Percentiles rank a stretch among this genome's conserved stretches.
Conservation (phyloP, 2,329 filamentous ascomycete species). For the Colletotrichum sp. region DNA sequence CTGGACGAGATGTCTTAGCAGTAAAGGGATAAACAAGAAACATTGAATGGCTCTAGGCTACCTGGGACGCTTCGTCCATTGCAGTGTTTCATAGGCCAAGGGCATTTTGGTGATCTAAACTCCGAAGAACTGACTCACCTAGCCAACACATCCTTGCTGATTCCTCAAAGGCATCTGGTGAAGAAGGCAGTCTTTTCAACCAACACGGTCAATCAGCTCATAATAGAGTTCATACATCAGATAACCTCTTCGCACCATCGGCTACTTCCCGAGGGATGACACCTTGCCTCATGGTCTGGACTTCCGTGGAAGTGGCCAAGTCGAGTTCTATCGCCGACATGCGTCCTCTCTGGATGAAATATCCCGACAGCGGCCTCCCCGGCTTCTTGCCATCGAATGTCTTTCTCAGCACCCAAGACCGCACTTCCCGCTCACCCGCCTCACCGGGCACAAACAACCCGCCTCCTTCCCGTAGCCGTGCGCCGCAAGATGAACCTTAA, state of each 20-base stretch:
- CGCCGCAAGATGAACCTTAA: not conserved
- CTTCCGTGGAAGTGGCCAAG: not conserved
- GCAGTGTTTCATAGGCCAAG: not conserved
- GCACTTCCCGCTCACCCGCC: not conserved
- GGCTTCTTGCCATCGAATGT: not conserved
- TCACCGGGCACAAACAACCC: not conserved
- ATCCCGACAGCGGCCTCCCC: not conserved
- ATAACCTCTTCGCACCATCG: not conserved
- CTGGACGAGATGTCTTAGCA: not conserved
- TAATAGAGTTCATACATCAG: not conserved
- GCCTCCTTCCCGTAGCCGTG: not conserved
- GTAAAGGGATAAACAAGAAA: not conserved
- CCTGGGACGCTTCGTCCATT: not conserved
- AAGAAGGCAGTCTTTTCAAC: not conserved
- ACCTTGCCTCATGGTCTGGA: not conserved
- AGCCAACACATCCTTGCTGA: not conserved
- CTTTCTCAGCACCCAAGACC: not conserved
- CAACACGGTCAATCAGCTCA: not conserved
- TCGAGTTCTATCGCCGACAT: not conserved
- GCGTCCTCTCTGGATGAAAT: not conserved
- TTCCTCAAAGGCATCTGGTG: not conserved
- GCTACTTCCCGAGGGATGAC: not conserved
- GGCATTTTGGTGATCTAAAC: not conserved
- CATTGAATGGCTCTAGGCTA: not conserved
- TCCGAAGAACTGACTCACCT: not conserved